Evolutionary conservation across 1,284 basidiomycete species (phyloP).

Genomic region (Irpex lacteus): DNA sequence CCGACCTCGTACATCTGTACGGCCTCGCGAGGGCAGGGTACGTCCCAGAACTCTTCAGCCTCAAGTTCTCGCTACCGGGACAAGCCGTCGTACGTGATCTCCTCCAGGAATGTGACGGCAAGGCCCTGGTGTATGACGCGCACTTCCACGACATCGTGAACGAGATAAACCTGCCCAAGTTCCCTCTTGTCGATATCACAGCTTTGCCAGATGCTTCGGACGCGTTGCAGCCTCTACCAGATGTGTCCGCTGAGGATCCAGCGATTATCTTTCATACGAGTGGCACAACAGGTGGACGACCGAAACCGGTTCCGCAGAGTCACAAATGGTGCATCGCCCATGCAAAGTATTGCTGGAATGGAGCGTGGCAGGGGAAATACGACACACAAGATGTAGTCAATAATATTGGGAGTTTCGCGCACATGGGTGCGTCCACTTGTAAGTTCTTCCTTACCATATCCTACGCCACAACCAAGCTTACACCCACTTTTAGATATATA

Average conservation of each 20-base stretch:
- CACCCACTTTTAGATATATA: constrained; percentile 20
- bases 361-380: constrained; percentile 21
- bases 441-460: not conserved
- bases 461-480: no score
- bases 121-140: constrained; percentile 22
- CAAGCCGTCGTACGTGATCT: constrained; percentile 17
- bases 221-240: constrained; percentile 13
- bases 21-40: constrained; percentile 26
- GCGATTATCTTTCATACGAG: constrained; percentile 32
- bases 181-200: constrained; percentile 9
- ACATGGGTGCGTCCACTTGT: constrained; percentile 31
- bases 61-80: constrained; percentile 14
- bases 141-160: constrained; percentile 11
- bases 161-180: constrained; percentile 10
- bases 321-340: constrained; percentile 26
- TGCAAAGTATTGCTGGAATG: constrained; percentile 14
- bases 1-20: constrained; percentile 27
- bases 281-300: constrained; percentile 29
- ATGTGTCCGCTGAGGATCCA: constrained; percentile 18
- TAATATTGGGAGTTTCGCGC: constrained; percentile 21
- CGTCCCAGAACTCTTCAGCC: constrained; percentile 28
- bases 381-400: constrained; percentile 21
- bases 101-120: constrained; percentile 18
- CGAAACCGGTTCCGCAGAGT: constrained; percentile 28
- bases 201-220: not conserved